Base-by-base conservation (phyloP, 1,284 basidiomycete genomes). In the Xerocomus cyaneibrunnescens region DNA sequence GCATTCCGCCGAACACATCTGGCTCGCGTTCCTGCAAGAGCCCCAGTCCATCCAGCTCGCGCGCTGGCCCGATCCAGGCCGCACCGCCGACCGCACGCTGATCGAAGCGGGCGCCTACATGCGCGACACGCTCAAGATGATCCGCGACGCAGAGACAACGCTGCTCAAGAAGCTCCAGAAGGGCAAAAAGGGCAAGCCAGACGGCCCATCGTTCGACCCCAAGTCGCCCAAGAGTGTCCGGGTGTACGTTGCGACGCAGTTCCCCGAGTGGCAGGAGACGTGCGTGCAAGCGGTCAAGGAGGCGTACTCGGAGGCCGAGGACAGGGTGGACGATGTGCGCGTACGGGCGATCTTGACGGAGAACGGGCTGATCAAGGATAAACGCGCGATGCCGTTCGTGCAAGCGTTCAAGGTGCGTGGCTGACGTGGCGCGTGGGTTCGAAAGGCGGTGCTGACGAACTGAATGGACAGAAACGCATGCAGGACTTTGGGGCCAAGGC, bases 1-100 rank as follows among this genome's bases (percentile, higher is more conserved):
- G 1, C 97, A 99, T 76, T 93, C 93, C 70, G 82, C 94, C 45
- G 96, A 99, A 68, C 91, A 96, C 76, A 81, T 99, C 61, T 96
- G 92, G 88, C 74, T 77, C 31, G 73, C 78, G 23, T 77, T 97
- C 55, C 81, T 98, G 54, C 82, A 87, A 56, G 82, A 89, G 57
- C 74, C 82, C 8, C 75, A 79, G 21, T 89, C 94, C 14, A 81
- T 98, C 42, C 96, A 99, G 71, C 71, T 76, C 25, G 94, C 94
- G 2, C 75, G 73, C 7, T 97, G 87, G 85, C 94, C 94, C 0
- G 79, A 80, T 54, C 81, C 85, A 7, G 69, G 75, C 7, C 74
- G 69, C 7, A 62, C 79, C 1, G 78, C 85, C 32, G 85, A 90
- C 66, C 75, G 75, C 21, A 76, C 80, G 7, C 64, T 84, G 49